Evolutionary conservation across 768 basidiomycete species (phyloP).

Genomic region (Rubroboletus satanas): DNA sequence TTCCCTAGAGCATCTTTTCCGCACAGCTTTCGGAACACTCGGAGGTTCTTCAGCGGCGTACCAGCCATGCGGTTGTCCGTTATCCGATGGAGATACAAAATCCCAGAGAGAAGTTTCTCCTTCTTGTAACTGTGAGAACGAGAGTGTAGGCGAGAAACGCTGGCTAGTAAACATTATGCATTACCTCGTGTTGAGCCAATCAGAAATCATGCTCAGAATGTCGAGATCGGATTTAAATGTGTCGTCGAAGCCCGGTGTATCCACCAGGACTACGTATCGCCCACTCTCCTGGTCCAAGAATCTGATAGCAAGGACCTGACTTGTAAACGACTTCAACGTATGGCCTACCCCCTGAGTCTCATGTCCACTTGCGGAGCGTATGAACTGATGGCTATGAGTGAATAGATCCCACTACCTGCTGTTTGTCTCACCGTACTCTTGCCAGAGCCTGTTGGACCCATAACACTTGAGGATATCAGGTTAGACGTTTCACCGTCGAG

Average conservation of each 20-base stretch:
- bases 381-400: conserved; percentile 7
- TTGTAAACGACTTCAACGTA: conserved; percentile 11
- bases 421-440: conserved; percentile 2
- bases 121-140: conserved; percentile 1
- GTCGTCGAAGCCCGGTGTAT: conserved; percentile 25
- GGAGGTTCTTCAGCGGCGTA: conserved; percentile 31
- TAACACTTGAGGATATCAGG: conserved; percentile 2
- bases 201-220: conserved; percentile 7
- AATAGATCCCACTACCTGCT: too few relatives aligned
- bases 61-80: conserved; percentile 37
- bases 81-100: conserved; percentile 41
- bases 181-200: conserved; percentile 15
- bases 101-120: conserved; percentile 25
- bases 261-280: conserved; percentile 16
- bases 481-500: neutral
- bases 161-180: neutral
- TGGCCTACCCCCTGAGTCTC: conserved; percentile 7
- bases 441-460: conserved; percentile 18
- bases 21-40: conserved; percentile 29
- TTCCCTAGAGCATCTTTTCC: conserved; percentile 27
- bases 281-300: neutral
- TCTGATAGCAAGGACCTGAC: conserved; percentile 4
- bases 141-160: neutral
- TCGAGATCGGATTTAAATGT: conserved; percentile 15
- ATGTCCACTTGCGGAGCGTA: conserved; percentile 1